Percentiles rank a stretch among this genome's conserved stretches.
These are phyloP conservation scores for Ascochyta fabae DNA, from an alignment of 2,329 filamentous ascomycete species.

Conservation along the genomic window DNA sequence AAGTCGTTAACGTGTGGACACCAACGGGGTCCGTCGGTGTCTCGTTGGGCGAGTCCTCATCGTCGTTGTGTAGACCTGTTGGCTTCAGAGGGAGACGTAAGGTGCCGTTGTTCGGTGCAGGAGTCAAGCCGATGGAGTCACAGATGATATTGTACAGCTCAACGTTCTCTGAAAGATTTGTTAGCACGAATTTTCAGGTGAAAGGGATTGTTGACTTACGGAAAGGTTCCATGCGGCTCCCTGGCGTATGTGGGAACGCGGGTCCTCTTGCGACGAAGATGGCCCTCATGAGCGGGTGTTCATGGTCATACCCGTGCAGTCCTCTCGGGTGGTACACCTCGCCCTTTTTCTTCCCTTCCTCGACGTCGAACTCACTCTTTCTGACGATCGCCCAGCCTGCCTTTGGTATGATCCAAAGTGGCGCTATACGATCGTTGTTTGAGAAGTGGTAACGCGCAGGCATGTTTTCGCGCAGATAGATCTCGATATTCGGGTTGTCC, in stretches of 20 bases:
- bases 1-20: constrained; percentile 11
- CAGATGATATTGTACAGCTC: constrained; percentile 96
- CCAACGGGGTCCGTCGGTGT: constrained; percentile 61
- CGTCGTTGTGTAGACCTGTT: constrained; percentile 65
- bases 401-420: constrained; percentile 91
- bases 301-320: constrained; percentile 92
- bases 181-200: background rate
- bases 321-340: constrained; percentile 79
- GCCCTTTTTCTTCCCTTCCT: constrained; percentile 68
- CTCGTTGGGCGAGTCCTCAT: constrained; percentile 54
- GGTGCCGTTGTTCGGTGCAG: constrained; percentile 86
- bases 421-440: constrained; percentile 86
- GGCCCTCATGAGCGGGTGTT: constrained; percentile 93
- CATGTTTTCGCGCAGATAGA: constrained; percentile 92
- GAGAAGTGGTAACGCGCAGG: constrained; percentile 91
- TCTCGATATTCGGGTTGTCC: constrained; percentile 74
- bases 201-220: constrained; percentile 64
- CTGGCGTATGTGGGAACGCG: constrained; percentile 84
- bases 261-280: constrained; percentile 93
- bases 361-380: constrained; percentile 77
- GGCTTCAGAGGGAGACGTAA: constrained; percentile 73
- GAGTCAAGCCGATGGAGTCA: constrained; percentile 78
- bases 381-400: constrained; percentile 91
- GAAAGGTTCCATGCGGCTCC: constrained; percentile 80
- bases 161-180: constrained; percentile 72